Evolutionary conservation across 1,284 basidiomycete species (phyloP), one percentile per base, ranked within the genome.

Genomic region (Cutaneotrichosporon cavernicola): DNA sequence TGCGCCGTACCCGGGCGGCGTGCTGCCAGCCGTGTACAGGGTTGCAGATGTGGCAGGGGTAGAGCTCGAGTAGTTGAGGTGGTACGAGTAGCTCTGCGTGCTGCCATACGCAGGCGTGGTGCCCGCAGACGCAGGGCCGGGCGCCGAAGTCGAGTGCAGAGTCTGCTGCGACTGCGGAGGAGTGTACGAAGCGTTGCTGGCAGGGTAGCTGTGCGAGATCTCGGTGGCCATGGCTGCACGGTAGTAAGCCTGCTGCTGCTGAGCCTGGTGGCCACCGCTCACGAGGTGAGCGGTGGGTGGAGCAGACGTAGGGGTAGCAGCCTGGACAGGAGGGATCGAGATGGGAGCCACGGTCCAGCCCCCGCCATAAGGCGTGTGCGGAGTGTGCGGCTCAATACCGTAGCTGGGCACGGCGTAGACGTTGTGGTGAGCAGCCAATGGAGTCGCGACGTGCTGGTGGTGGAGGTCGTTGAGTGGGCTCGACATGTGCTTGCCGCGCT

Each of bases 401-500:
- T 65, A 68, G 3, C 46, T 30, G 61, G 64, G 66, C 22, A 68
- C 66, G 38, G 66, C 61, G 53, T 68, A 68, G 51, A 68, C 62
- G 56, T 68, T 68, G 51, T 63, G 61, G 60, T 68, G 66, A 9
- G 66, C 60, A 5, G 59, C 21, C 18, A 68, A 53, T n/a, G 66
- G 66, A 5, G 66, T 59, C 40, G 64, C 38, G 14, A 59, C 61
- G 50, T 64, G 59, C 36, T 40, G 36, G 26, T 51, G 53, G 47
- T 57, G 38, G 16, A 66, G 9, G 51, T 61, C 65, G 30, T 51
- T 18, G 26, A 47, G 36, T 13, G 50, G 31, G 21, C 56, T 58
- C 47, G 16, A 34, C 55, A 58, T 21, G 43, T 58, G 59, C 64
- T 68, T 68, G 56, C 60, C 64, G 34, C 66, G 64, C 64, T 68